Base-by-base conservation (phyloP, 1,139 yeast genomes). In the Yamadazyma diospyri region DNA sequence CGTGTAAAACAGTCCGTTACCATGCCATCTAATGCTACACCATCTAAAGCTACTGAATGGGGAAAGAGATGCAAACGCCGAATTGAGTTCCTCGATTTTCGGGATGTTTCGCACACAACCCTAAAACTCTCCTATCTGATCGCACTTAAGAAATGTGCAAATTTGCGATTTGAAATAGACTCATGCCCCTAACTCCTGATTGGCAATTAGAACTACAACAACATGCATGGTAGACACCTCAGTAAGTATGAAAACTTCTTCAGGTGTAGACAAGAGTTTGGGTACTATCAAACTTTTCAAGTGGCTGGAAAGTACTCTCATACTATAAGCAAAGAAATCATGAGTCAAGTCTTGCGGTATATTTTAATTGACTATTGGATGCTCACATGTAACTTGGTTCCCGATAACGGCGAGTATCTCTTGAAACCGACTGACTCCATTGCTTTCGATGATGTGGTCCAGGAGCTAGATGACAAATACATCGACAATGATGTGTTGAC, bases 231-330 rank as follows among this genome's bases (percentile, higher is more conserved):
- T 18, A 37, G 63, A 23, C 59, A 59, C 0, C 53, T 67, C 38
- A 58, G 69, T 30, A 36, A 43, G 5, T 48, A 50, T n/a, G 73
- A 68, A 37, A 55, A 61, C 42, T 61, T 61, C 42, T 61, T 58
- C 37, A 47, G 72, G 19, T 54, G 57, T 23, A 43, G 73, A 35
- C 59, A 61, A 5, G 56, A 56, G 5, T 42, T 41, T 29, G 50
- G 51, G 6, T 58, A 47, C 42, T 67, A 56, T 39, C 43, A 51
- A 9, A 59, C 56, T 35, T 68, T 68, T 41, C 63, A 55, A 34
- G 55, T 64, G 6, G 56, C 65, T 4, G 66, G 61, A 4, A 55
- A 59, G 1, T 65, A 63, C 38, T 52, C 61, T 6, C 47, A 48
- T 10, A 39, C 42, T 8, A 35, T 66, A n/a, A 34, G 41, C 2